phyloP scores from a whole-genome alignment of 768 basidiomycete species.

The Phlebiopsis flavidoalba region DNA sequence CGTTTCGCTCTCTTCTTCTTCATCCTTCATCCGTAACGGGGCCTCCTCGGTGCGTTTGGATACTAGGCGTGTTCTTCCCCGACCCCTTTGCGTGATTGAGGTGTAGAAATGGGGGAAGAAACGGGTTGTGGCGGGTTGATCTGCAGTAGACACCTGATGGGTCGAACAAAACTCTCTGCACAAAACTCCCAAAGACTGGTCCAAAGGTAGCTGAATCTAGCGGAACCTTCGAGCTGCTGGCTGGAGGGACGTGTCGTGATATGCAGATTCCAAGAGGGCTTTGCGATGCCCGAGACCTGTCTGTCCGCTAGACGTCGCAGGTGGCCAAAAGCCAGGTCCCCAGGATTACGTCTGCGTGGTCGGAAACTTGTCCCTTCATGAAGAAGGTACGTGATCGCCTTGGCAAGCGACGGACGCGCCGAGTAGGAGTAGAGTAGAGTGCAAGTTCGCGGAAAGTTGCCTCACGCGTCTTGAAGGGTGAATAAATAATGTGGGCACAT shows the following conservation, averaged over 20 bases:
- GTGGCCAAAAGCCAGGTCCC: conserved; percentile 72
- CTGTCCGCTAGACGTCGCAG: conserved; percentile 73
- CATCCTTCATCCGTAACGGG: conserved; percentile 43
- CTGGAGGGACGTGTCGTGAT: conserved; percentile 11
- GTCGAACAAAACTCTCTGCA: conserved; percentile 52
- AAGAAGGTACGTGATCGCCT: conserved; percentile 46
- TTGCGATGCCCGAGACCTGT: conserved; percentile 44
- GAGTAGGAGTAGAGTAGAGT: conserved; percentile 63
- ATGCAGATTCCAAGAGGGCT: conserved; percentile 48
- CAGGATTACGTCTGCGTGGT: conserved; percentile 51
- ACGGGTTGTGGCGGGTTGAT: conserved; percentile 59
- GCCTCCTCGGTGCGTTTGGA: conserved; percentile 30
- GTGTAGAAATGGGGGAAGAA: conserved; percentile 26
- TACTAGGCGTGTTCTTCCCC: conserved; percentile 24
- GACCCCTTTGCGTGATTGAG: conserved; percentile 21
- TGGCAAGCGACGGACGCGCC: conserved; percentile 39
- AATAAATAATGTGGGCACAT: conserved; percentile 74
- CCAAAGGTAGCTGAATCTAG: conserved; percentile 18
- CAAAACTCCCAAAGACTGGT: conserved; percentile 41
- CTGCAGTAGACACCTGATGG: conserved; percentile 52
- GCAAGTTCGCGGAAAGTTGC: conserved; percentile 51
- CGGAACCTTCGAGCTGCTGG: background rate
- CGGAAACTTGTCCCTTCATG: conserved; percentile 35
- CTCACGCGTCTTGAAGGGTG: conserved; percentile 79
- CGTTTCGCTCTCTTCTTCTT: conserved; percentile 64